Conservation (phyloP, 139 green algal genomes). For the Pleodorina starrii region DNA sequence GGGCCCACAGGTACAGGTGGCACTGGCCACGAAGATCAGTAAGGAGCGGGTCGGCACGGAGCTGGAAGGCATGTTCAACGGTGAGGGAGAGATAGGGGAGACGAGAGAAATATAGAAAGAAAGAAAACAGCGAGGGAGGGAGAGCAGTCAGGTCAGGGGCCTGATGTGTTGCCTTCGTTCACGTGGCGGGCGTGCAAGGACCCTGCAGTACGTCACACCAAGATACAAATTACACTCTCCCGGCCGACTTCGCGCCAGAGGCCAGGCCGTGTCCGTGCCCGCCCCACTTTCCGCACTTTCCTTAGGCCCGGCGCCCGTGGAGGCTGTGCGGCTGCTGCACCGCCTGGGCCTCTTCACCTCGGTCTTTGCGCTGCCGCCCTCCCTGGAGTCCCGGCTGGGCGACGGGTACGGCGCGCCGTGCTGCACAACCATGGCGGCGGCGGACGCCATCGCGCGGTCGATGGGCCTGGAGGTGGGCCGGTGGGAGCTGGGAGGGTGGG, state of each 20-base stretch:
- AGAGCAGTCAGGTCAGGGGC: too few species aligned
- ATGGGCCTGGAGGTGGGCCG: slow-evolving; percentile 22
- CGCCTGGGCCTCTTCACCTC: slow-evolving; percentile 79
- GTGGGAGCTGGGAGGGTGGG: too few species aligned
- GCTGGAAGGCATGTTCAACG: slow-evolving; percentile 90
- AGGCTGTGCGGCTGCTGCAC: slow-evolving; percentile 77
- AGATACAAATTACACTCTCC: too few species aligned
- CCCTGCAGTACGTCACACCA: too few species aligned
- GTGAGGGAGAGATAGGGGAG: too few species aligned
- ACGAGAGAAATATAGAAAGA: too few species aligned
- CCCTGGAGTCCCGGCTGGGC: slow-evolving; percentile 49
- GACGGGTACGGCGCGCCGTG: slow-evolving; percentile 57
- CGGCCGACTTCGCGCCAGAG: too few species aligned
- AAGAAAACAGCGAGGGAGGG: too few species aligned
- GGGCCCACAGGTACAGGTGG: slow-evolving; percentile 72
- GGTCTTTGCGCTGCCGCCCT: slow-evolving; percentile 76
- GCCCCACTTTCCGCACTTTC: too few species aligned
- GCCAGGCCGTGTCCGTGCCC: too few species aligned
- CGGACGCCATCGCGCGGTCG: not conserved
- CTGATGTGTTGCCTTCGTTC: too few species aligned
- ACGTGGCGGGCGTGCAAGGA: too few species aligned
- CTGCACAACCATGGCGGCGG: slow-evolving; percentile 52
- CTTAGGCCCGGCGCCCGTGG: slow-evolving; percentile 79
- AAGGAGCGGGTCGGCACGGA: slow-evolving; percentile 88
- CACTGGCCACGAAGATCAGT: slow-evolving; percentile 84